Conservation (phyloP, 164 flowering plant species). For the Vitis cinerea region DNA sequence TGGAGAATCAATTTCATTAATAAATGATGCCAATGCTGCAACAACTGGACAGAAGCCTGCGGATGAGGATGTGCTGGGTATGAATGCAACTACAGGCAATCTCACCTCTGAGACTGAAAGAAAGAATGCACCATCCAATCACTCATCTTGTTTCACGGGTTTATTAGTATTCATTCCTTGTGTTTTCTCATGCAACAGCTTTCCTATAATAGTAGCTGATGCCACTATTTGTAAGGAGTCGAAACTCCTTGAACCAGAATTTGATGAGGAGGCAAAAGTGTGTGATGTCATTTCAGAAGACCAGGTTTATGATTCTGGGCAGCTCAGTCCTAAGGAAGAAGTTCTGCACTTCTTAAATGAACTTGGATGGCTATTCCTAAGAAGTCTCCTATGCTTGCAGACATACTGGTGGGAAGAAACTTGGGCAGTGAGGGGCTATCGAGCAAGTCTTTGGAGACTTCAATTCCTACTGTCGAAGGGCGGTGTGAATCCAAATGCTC, state of each 20-base stretch:
- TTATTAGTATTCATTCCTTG: constrained; percentile 52
- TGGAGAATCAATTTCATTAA: constrained; percentile 57
- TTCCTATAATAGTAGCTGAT: constrained; percentile 85
- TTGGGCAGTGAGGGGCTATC: constrained; percentile 29
- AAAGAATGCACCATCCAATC: constrained; percentile 19
- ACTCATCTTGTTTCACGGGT: constrained; percentile 27
- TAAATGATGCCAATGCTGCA: constrained; percentile 49
- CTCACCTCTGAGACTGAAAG: constrained; percentile 20
- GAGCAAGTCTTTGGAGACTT: constrained; percentile 37
- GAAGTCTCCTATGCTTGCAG: constrained; percentile 36
- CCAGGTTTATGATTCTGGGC: constrained; percentile 26
- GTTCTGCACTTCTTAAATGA: constrained; percentile 79
- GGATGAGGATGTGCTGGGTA: constrained; percentile 25
- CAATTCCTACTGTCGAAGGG: constrained; percentile 35
- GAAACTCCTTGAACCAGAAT: constrained; percentile 66
- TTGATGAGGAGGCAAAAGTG: constrained; percentile 35
- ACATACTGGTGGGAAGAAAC: constrained; percentile 49
- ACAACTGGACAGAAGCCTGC: constrained; percentile 36
- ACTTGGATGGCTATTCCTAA: constrained; percentile 92
- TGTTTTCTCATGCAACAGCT: constrained; percentile 63
- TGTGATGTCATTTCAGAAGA: constrained; percentile 35
- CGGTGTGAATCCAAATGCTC: no score
- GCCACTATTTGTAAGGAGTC: constrained; percentile 66
- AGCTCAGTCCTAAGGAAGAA: constrained; percentile 58
- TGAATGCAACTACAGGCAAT: constrained; percentile 29